phyloP scores from a whole-genome alignment of 208 protist species.

The Porcisia hertigi region DNA sequence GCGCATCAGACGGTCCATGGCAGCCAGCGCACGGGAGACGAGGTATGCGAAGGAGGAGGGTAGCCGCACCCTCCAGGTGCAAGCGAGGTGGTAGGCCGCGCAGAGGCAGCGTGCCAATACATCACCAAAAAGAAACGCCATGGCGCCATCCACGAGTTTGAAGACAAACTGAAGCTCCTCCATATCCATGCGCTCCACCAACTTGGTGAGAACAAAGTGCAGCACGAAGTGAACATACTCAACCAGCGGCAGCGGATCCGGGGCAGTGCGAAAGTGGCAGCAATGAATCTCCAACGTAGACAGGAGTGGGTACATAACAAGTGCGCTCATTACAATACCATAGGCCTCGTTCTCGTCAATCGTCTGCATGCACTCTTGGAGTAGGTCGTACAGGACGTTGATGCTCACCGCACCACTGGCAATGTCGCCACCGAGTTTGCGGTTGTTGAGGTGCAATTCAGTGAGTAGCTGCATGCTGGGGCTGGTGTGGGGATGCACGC shows the following conservation, averaged over 20 bases:
- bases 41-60: conserved; percentile 45
- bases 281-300: conserved; percentile 22
- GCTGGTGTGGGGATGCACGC: conserved; percentile 41
- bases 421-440: conserved; percentile 23
- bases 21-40: conserved; percentile 35
- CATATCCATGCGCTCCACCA: conserved; percentile 41
- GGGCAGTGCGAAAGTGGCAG: conserved; percentile 14
- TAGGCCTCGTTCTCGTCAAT: conserved; percentile 69
- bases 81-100: conserved; percentile 46
- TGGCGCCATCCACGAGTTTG: conserved; percentile 38
- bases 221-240: conserved; percentile 64
- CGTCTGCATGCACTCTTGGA: conserved; percentile 67
- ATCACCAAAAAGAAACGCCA: conserved; percentile 69
- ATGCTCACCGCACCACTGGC: conserved; percentile 22
- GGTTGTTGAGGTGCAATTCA: conserved; percentile 27
- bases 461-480: conserved; percentile 32
- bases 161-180: conserved; percentile 33
- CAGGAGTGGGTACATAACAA: conserved; percentile 66
- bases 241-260: conserved; percentile 32
- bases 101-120: conserved; percentile 62
- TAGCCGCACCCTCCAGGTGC: conserved; percentile 46
- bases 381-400: conserved; percentile 36
- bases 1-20: conserved; percentile 27
- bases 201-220: conserved; percentile 59
- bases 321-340: conserved; percentile 66